Conservation (phyloP, 129 eudicot genomes). For the Tanacetum coccineum region DNA sequence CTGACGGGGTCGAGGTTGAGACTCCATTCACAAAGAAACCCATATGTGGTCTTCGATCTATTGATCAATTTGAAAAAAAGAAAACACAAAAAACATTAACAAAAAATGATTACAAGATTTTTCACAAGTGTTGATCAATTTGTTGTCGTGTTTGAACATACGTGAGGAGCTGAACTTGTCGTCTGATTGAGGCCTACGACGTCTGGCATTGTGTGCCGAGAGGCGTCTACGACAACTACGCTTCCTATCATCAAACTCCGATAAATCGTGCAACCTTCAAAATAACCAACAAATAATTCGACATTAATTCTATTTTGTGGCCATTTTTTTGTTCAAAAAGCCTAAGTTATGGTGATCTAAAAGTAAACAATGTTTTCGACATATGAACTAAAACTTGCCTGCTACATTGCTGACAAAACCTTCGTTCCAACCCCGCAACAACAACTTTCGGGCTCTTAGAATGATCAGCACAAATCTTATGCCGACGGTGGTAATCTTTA, state of each 20-base stretch:
- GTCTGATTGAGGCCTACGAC: slow-evolving; percentile 47
- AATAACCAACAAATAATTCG: background rate
- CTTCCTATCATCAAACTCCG: slow-evolving; percentile 61
- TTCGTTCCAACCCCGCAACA: slow-evolving; percentile 59
- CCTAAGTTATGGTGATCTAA: too few species aligned
- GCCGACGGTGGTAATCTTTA: slow-evolving; percentile 60
- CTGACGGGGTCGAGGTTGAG: slow-evolving; percentile 15
- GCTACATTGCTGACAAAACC: slow-evolving; percentile 83
- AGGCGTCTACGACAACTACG: slow-evolving; percentile 67
- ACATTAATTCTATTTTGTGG: background rate
- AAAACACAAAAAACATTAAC: background rate
- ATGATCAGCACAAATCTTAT: slow-evolving; percentile 60
- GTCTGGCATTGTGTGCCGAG: slow-evolving; percentile 57
- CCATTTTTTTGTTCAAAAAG: too few species aligned
- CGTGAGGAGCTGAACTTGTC: slow-evolving; percentile 32
- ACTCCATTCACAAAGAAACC: slow-evolving; percentile 28
- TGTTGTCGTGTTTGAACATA: slow-evolving; percentile 9
- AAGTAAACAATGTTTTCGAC: too few species aligned
- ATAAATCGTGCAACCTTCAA: slow-evolving; percentile 53
- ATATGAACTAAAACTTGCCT: slow-evolving; percentile 33
- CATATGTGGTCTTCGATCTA: slow-evolving; percentile 31
- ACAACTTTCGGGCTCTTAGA: slow-evolving; percentile 60
- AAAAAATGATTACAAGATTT: background rate
- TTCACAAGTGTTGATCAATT: background rate
- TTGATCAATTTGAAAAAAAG: slow-evolving; percentile 17